A percentile compares a stretch with the other conserved stretches of the same genome.
phyloP scores from a whole-genome alignment of 768 basidiomycete species.

The Cyathus striatus region DNA sequence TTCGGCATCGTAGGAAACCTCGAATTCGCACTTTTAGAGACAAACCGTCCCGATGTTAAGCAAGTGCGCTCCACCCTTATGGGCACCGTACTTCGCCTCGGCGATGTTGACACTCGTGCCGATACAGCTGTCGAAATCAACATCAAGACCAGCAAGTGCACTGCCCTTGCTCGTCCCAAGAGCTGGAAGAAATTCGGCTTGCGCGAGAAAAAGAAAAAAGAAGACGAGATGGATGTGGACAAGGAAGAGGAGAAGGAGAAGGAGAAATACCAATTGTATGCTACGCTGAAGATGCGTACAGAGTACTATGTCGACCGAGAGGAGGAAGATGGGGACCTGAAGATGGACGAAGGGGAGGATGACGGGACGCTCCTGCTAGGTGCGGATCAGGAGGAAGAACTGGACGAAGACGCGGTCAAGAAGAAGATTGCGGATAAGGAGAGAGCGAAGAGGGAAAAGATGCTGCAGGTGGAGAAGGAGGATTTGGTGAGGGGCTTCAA shows the following conservation, averaged over 20 bases:
- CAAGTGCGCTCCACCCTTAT: conserved; percentile 60
- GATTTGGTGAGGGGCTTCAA: conserved; percentile 79
- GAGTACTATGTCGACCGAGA: conserved; percentile 55
- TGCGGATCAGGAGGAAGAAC: conserved; percentile 18
- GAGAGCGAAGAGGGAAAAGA: conserved; percentile 2
- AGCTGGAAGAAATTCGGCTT: conserved; percentile 74
- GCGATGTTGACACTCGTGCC: conserved; percentile 59
- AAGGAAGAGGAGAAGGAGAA: conserved; percentile 35
- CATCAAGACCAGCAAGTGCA: conserved; percentile 78
- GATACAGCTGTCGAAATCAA: conserved; percentile 73
- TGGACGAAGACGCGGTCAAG: conserved; percentile 23
- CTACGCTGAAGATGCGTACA: conserved; percentile 39
- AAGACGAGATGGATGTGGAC: conserved; percentile 28
- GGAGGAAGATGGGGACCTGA: conserved; percentile 33
- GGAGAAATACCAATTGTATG: conserved; percentile 27
- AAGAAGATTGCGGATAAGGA: neutral
- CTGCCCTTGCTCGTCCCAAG: conserved; percentile 62
- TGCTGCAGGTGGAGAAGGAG: conserved; percentile 64
- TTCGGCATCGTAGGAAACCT: conserved; percentile 60
- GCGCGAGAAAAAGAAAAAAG: conserved; percentile 13
- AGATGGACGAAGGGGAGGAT: conserved; percentile 31
- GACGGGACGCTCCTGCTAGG: conserved; percentile 19
- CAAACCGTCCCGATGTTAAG: conserved; percentile 59
- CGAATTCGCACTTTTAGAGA: conserved; percentile 58
- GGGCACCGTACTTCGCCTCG: conserved; percentile 69